A percentile compares a stretch with the other conserved stretches of the same genome.
Conservation (phyloP, 306 rosid genomes). For the Inga oerstediana region DNA sequence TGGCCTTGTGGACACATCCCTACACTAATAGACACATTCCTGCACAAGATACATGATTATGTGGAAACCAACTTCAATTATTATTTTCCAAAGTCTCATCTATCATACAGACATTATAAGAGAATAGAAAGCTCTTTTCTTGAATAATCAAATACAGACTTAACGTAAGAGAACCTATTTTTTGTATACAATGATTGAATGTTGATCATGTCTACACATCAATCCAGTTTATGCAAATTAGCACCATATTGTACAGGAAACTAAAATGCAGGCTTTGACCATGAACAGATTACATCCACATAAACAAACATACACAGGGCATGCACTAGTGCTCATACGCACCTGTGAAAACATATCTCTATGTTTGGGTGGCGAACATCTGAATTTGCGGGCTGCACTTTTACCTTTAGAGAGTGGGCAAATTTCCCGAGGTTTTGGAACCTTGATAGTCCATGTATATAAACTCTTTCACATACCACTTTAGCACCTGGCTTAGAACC, state of each 20-base stretch:
- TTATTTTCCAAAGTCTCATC: slow-evolving; percentile 14
- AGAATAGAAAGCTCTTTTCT: background rate
- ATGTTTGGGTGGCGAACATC: slow-evolving; percentile 44
- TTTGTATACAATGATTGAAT: background rate
- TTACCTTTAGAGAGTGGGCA: slow-evolving; percentile 68
- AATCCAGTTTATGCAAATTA: background rate
- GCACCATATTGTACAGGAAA: background rate
- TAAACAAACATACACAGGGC: background rate
- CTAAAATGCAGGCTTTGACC: background rate
- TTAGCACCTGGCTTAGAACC: slow-evolving; percentile 64
- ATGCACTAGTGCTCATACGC: slow-evolving; percentile 38
- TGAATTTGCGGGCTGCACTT: slow-evolving; percentile 50
- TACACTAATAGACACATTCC: slow-evolving; percentile 67
- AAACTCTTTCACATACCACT: slow-evolving; percentile 70
- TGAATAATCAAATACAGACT: slow-evolving; percentile 22
- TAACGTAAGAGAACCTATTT: background rate
- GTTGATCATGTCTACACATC: slow-evolving; percentile 19
- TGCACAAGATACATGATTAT: slow-evolving; percentile 40
- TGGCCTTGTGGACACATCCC: slow-evolving; percentile 84
- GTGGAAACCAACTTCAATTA: slow-evolving; percentile 4
- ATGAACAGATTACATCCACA: background rate
- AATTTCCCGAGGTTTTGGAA: slow-evolving; percentile 59
- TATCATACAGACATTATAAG: background rate
- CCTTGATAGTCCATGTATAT: slow-evolving; percentile 66
- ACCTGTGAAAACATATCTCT: slow-evolving; percentile 92